These are phyloP conservation scores for Penicillium sumatraense DNA, from an alignment of 2,329 filamentous ascomycete genomes.

Conservation along the genomic window DNA sequence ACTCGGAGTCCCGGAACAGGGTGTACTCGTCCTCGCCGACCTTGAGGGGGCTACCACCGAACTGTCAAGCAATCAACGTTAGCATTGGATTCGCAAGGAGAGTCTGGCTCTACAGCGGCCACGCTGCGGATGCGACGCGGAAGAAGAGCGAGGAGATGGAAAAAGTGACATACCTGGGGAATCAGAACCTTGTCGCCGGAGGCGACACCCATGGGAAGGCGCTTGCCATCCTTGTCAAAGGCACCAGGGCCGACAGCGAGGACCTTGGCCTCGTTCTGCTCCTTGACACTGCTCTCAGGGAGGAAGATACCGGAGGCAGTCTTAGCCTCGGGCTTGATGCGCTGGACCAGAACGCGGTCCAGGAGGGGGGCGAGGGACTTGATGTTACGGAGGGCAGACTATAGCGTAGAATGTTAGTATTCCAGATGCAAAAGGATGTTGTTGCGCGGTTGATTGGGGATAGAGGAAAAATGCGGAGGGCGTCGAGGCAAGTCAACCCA, in stretches of 20 bases:
- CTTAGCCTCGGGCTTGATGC: slow-evolving; percentile 95
- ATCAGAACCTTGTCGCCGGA: slow-evolving; percentile 93
- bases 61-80: slow-evolving; percentile 58
- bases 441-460: slow-evolving; percentile 8
- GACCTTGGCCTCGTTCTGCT: slow-evolving; percentile 97
- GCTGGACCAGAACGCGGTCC: slow-evolving; percentile 97
- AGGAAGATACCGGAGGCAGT: slow-evolving; percentile 97
- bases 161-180: slow-evolving; percentile 71
- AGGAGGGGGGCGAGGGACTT: slow-evolving; percentile 92
- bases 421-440: not conserved
- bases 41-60: slow-evolving; percentile 92
- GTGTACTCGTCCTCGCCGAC: slow-evolving; percentile 96
- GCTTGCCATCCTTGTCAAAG: slow-evolving; percentile 85
- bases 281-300: slow-evolving; percentile 94
- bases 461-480: slow-evolving; percentile 12
- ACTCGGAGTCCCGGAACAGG: slow-evolving; percentile 98
- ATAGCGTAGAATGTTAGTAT: slow-evolving; percentile 9
- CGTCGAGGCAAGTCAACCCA: not conserved
- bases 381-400: slow-evolving; percentile 83
- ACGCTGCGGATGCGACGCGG: slow-evolving; percentile 7
- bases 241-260: slow-evolving; percentile 91
- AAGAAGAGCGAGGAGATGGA: slow-evolving; percentile 13
- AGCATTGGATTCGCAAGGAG: slow-evolving; percentile 13
- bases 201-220: slow-evolving; percentile 79
- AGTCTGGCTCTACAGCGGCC: too few species aligned